Evolutionary conservation across 768 basidiomycete species (phyloP), one percentile per base, ranked within the genome.

Genomic region (Thelephora aurantiotincta): DNA sequence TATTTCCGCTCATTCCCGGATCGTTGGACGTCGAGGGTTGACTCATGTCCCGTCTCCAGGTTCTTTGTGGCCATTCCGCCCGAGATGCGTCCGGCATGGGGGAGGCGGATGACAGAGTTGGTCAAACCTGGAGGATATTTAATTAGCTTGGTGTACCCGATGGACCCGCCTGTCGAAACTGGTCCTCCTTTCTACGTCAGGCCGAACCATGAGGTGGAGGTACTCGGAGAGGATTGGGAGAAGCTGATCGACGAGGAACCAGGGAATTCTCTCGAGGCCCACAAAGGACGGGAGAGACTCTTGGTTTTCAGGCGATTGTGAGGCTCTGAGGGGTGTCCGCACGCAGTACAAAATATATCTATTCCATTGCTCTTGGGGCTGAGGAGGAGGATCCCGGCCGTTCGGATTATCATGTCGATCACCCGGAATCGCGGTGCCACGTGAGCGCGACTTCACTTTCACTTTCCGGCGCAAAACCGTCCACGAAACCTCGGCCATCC

Each of bases 51-150:
- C 16, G 11, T 19, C 11, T 14, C 13, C 50, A 81, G 78, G 1
- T 83, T 85, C 64, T 85, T 87, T 58, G 78, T 79, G 37, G 82
- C 84, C 1, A 75, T 87, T 18, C 75, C 74, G 0, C 82, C 78
- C 0, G 49, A 61, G 2, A 64, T 59, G 34, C 70, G 83, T 11
- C 38, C 52, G 2, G 68, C 68, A 14, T 84, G 81, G 82, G 83
- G 72, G 0, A 52, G 55, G 12, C 68, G 78, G 53, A 78, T 85
- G 62, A 61, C 65, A 1, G 61, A 65, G 13, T 58, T 86, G 13
- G 59, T 80, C 45, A 78, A 75, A 48, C 69, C 74, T 1, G 82
- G 79, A 0, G 82, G 80, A 13, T 71, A 72, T 50, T 70, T 85
- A 19, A 71, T 85, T 51, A 71, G 75, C 0, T 60, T 81, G 11